These are phyloP conservation scores for Scutellaria galericulata DNA, from an alignment of 257 asterid species.

Conservation along the genomic window DNA sequence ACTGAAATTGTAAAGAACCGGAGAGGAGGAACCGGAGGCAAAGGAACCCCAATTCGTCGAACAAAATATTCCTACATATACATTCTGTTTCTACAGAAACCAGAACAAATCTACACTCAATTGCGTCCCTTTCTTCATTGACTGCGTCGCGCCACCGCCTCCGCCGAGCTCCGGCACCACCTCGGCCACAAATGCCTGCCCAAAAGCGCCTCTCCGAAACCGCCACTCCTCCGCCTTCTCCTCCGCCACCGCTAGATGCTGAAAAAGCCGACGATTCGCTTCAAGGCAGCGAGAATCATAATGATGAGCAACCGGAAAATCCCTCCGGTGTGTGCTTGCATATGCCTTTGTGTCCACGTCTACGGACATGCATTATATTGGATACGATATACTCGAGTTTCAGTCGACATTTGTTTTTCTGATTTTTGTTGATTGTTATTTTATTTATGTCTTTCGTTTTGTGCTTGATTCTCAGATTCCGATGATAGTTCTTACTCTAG, in stretches of 20 bases:
- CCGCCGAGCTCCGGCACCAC: constrained; percentile 47
- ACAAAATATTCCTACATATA: constrained; percentile 16
- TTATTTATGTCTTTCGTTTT: constrained; percentile 18
- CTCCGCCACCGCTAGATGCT: constrained; percentile 49
- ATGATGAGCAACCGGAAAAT: constrained; percentile 46
- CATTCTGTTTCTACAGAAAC: constrained; percentile 19
- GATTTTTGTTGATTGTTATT: constrained; percentile 2
- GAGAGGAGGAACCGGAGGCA: constrained; percentile 25
- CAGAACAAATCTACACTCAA: constrained; percentile 45
- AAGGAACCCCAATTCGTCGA: constrained; percentile 37
- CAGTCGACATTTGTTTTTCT: constrained; percentile 38
- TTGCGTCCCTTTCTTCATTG: constrained; percentile 39
- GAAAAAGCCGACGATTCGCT: constrained; percentile 55
- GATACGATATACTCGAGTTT: constrained; percentile 37
- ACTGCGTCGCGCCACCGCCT: constrained; percentile 35
- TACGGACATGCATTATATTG: constrained; percentile 41
- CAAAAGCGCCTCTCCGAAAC: constrained; percentile 63
- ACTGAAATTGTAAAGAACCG: constrained; percentile 35
- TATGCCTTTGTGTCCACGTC: constrained; percentile 23
- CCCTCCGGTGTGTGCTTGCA: constrained; percentile 45
- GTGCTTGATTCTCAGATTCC: constrained; percentile 64
- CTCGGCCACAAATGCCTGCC: constrained; percentile 67
- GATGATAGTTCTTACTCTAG: constrained; percentile 59
- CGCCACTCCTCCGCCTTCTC: constrained; percentile 52
- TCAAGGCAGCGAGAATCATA: constrained; percentile 52